phyloP scores from a whole-genome alignment of 2,329 filamentous ascomycete genomes.

The Sporothrix luriei region DNA sequence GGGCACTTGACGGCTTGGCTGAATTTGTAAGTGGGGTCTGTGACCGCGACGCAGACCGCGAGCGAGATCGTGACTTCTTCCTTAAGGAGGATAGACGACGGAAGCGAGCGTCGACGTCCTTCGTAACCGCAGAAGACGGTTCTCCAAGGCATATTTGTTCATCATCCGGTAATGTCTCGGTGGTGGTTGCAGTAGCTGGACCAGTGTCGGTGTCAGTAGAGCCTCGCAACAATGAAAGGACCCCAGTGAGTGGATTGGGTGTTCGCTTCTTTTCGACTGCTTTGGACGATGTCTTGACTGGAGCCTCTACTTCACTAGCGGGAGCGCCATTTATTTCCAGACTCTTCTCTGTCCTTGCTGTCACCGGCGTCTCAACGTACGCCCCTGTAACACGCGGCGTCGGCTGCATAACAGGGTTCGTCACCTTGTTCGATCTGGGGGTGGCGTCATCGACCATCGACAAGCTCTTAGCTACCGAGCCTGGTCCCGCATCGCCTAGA shows the following conservation, averaged over 20 bases:
- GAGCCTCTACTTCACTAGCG: not conserved
- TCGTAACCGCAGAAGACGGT: not conserved
- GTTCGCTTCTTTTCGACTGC: slow-evolving; percentile 4
- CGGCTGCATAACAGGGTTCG: slow-evolving; percentile 53
- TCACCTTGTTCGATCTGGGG: slow-evolving; percentile 48
- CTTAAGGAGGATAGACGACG: slow-evolving; percentile 34
- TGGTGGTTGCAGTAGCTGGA: not conserved
- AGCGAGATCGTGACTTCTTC: slow-evolving; percentile 42
- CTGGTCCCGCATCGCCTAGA: slow-evolving; percentile 26
- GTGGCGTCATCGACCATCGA: slow-evolving; percentile 42
- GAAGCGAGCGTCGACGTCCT: slow-evolving; percentile 29
- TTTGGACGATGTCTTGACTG: not conserved
- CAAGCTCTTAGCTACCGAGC: slow-evolving; percentile 18
- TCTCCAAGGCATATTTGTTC: not conserved
- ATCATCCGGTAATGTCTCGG: not conserved
- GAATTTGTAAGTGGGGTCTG: slow-evolving; percentile 57
- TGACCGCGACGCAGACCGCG: slow-evolving; percentile 50
- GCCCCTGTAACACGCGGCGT: slow-evolving; percentile 60
- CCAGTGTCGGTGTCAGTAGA: not conserved
- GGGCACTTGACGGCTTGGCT: slow-evolving; percentile 56
- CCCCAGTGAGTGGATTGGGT: not conserved
- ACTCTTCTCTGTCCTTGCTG: slow-evolving; percentile 47
- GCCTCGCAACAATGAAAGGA: slow-evolving; percentile 17
- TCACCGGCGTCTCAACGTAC: slow-evolving; percentile 60
- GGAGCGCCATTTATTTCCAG: slow-evolving; percentile 27